Conservation (phyloP, 768 basidiomycete genomes). For the Lentinula detonsa region DNA sequence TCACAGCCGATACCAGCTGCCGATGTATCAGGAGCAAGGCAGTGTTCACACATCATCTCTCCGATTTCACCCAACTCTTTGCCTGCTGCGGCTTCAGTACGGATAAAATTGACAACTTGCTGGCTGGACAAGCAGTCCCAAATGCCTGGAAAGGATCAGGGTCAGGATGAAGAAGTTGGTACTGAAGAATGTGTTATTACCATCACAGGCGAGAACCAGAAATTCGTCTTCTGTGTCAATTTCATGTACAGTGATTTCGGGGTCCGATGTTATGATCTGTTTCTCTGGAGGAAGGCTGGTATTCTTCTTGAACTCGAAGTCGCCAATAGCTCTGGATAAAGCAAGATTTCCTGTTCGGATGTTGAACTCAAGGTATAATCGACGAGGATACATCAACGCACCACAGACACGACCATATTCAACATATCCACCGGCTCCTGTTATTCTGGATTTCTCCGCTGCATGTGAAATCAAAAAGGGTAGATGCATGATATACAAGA, state of each 20-base stretch:
- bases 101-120: slow-evolving; percentile 84
- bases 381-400: slow-evolving; percentile 22
- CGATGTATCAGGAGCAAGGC: slow-evolving; percentile 89
- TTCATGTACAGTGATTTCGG: slow-evolving; percentile 81
- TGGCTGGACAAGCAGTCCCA: slow-evolving; percentile 98
- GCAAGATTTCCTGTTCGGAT: slow-evolving; percentile 78
- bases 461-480: slow-evolving; percentile 8
- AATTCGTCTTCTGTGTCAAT: slow-evolving; percentile 92
- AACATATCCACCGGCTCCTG: slow-evolving; percentile 89
- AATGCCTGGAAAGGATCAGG: slow-evolving; percentile 60
- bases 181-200: slow-evolving; percentile 34
- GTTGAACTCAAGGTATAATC: not conserved
- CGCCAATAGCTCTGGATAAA: slow-evolving; percentile 89
- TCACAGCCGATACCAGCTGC: slow-evolving; percentile 95
- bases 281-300: slow-evolving; percentile 71
- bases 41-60: slow-evolving; percentile 87
- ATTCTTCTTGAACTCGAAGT: slow-evolving; percentile 99
- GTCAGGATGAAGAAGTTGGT: not conserved
- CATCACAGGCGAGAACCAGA: slow-evolving; percentile 94
- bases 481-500: slow-evolving; percentile 5
- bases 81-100: slow-evolving; percentile 74
- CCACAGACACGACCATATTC: slow-evolving; percentile 98
- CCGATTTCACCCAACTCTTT: slow-evolving; percentile 78
- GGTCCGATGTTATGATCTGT: slow-evolving; percentile 93
- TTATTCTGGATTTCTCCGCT: slow-evolving; percentile 86